phyloP scores from a whole-genome alignment of 345 rosid genomes.

The Nasturtium officinale region DNA sequence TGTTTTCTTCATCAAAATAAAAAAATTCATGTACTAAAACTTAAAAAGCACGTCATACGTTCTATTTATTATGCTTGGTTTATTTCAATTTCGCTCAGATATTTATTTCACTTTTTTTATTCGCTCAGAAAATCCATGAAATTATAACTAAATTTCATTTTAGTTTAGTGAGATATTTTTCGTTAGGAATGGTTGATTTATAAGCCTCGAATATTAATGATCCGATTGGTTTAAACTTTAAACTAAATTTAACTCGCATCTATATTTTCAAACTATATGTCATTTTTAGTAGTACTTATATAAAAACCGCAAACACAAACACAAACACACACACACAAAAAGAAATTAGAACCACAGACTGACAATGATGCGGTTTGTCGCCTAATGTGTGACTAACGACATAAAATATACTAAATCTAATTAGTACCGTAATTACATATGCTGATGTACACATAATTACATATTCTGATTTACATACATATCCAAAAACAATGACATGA shows the following conservation, averaged over 20 bases:
- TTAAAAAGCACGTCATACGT: neutral
- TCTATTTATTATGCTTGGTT: neutral
- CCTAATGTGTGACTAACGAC: constrained; percentile 1
- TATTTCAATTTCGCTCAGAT: neutral
- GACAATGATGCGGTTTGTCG: constrained; percentile 2
- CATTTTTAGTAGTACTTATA: too few species aligned
- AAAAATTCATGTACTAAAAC: neutral
- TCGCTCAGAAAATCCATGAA: neutral
- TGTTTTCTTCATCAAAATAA: neutral
- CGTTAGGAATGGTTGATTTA: too few species aligned
- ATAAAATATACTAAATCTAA: constrained; percentile 11
- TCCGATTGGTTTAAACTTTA: neutral
- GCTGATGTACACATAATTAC: neutral
- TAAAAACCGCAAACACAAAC: neutral
- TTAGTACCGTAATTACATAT: constrained; percentile 19
- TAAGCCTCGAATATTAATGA: too few species aligned
- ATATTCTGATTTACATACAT: neutral
- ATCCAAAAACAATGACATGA: constrained; percentile 36
- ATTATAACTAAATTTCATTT: neutral
- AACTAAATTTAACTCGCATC: neutral
- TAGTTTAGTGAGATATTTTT: neutral
- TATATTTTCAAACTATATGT: neutral
- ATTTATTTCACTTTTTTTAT: too few species aligned
- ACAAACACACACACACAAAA: neutral
- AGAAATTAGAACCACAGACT: neutral